Evolutionary conservation across 164 flowering plant species (phyloP).

Genomic region (Houttuynia cordata): DNA sequence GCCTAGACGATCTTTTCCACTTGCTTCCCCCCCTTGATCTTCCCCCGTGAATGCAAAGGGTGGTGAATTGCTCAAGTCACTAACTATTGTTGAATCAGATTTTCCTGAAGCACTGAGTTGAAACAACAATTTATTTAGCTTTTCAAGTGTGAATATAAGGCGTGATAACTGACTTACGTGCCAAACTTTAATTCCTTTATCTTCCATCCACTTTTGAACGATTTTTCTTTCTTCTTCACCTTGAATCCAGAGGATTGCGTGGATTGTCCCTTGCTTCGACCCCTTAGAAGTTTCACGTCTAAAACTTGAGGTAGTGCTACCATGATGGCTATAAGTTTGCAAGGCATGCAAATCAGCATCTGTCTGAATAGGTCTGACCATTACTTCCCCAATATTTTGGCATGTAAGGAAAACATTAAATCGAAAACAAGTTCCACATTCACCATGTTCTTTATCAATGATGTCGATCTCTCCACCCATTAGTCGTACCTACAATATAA

Average conservation of each 20-base stretch:
- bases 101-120: slow-evolving; percentile 2
- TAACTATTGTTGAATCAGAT: slow-evolving; percentile 1
- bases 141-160: slow-evolving; percentile 26
- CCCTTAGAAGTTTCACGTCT: neutral
- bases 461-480: no score
- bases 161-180: slow-evolving; percentile 22
- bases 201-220: slow-evolving; percentile 29
- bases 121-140: slow-evolving; percentile 16
- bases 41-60: no score
- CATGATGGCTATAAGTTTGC: slow-evolving; percentile 85
- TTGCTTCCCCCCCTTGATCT: no score
- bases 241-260: slow-evolving; percentile 35
- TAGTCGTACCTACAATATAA: no score
- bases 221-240: slow-evolving; percentile 34
- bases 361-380: no score
- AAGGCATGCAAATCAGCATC: no score
- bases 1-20: no score
- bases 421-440: no score
- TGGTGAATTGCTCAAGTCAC: no score
- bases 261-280: slow-evolving; percentile 14
- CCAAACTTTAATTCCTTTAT: slow-evolving; percentile 34
- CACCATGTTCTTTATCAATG: no score
- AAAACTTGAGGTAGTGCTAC: slow-evolving; percentile 6
- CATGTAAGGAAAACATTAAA: no score
- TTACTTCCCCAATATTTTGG: no score